These are phyloP conservation scores for Asclepias syriaca DNA, from an alignment of 257 asterid species.

Conservation along the genomic window DNA sequence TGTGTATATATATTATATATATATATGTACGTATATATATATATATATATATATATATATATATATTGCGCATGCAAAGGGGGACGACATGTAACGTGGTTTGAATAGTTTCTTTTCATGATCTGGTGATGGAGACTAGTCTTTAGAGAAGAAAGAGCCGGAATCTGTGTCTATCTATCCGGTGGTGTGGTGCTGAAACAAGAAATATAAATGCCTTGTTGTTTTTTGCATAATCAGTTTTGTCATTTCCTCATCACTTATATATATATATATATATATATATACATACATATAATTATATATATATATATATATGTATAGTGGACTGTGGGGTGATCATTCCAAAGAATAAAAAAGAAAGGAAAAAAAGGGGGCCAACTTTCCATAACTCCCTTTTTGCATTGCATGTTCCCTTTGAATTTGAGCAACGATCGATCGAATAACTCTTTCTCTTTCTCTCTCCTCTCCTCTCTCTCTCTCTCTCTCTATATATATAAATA, in stretches of 20 bases:
- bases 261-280: not conserved
- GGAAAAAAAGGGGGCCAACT: constrained; percentile 35
- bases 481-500: not conserved
- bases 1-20: not conserved
- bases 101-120: constrained; percentile 19
- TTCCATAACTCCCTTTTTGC: constrained; percentile 33
- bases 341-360: constrained; percentile 26
- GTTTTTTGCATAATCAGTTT: constrained; percentile 4
- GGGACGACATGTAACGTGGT: constrained; percentile 17
- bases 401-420: constrained; percentile 43
- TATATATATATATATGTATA: not conserved
- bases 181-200: constrained; percentile 21
- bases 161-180: not conserved
- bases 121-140: constrained; percentile 32
- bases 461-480: constrained; percentile 1
- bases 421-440: constrained; percentile 11
- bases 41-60: not conserved
- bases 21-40: too few species aligned
- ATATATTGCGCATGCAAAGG: constrained; percentile 2
- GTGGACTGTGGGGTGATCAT: constrained; percentile 33
- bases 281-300: too few species aligned
- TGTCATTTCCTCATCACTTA: constrained; percentile 6
- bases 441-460: constrained; percentile 17
- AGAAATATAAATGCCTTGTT: constrained; percentile 5
- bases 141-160: constrained; percentile 24